Conservation (phyloP, 768 basidiomycete species). For the Boletus subcaerulescens region DNA sequence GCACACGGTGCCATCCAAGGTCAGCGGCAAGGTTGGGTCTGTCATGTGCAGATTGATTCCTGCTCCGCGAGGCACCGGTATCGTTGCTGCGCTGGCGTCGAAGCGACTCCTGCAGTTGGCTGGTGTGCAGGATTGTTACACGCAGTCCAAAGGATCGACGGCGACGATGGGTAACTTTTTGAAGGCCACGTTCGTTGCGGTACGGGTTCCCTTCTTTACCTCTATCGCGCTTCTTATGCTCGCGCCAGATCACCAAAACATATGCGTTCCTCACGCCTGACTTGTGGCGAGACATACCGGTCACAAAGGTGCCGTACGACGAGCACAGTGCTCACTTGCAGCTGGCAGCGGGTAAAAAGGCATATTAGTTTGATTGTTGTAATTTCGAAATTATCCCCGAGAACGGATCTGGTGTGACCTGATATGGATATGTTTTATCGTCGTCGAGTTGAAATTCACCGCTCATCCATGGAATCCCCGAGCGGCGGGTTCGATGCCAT, state of each 20-base stretch:
- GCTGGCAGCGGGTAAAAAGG: conserved; percentile 75
- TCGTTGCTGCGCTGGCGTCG: conserved; percentile 97
- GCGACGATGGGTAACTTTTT: conserved; percentile 99
- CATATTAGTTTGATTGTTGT: conserved; percentile 40
- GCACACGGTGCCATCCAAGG: conserved; percentile 98
- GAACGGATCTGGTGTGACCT: neutral
- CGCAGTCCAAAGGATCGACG: conserved; percentile 96
- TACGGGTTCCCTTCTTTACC: conserved; percentile 38
- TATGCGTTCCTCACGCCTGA: conserved; percentile 98
- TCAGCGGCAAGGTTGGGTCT: conserved; percentile 96
- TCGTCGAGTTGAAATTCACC: too few relatives aligned
- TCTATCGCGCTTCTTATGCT: neutral
- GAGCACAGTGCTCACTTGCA: conserved; percentile 93
- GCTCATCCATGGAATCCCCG: neutral
- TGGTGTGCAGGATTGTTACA: conserved; percentile 97
- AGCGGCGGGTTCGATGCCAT: conserved; percentile 7
- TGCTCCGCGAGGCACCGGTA: conserved; percentile 97
- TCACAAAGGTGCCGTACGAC: conserved; percentile 89
- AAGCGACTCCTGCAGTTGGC: conserved; percentile 97
- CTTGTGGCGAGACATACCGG: conserved; percentile 92
- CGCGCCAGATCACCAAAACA: conserved; percentile 85
- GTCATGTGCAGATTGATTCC: conserved; percentile 99
- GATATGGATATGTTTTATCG: too few relatives aligned
- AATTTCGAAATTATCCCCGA: conserved; percentile 1
- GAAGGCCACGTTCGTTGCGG: conserved; percentile 93